Conservation (phyloP, 225 moss, liverwort and hornwort species). For the Straminergon stramineum region DNA sequence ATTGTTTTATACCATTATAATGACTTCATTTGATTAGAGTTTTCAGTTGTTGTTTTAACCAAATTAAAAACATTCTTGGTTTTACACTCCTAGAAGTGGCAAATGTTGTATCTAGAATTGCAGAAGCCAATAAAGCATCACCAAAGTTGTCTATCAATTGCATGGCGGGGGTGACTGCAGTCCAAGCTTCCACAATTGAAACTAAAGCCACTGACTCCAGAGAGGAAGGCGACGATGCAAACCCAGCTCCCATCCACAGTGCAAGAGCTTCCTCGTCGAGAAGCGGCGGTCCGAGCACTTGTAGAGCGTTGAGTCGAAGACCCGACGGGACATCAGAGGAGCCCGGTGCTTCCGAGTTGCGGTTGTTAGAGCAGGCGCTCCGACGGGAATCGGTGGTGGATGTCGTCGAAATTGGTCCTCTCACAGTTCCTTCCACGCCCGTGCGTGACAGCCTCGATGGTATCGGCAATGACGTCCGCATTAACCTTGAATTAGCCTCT, state of each 20-base stretch:
- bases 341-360: not conserved
- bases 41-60: fast-evolving
- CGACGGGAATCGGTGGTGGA: constrained; percentile 16
- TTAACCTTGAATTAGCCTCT: constrained; percentile 21
- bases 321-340: constrained; percentile 4
- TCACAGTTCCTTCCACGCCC: constrained; percentile 22
- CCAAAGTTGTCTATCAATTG: not conserved
- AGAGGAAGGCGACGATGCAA: not conserved
- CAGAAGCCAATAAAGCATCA: not conserved
- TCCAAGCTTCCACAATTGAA: not conserved
- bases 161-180: not conserved
- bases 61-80: not conserved
- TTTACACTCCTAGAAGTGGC: not conserved
- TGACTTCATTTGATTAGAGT: not conserved
- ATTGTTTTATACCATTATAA: too few species aligned
- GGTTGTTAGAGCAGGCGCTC: not conserved
- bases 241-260: not conserved
- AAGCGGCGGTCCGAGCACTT: not conserved
- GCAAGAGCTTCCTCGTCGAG: not conserved
- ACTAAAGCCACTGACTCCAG: not conserved
- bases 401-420: not conserved
- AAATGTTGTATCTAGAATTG: not conserved
- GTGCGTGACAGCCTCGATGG: not conserved
- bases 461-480: not conserved
- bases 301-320: not conserved